Percentiles rank a stretch among this genome's conserved stretches.
Evolutionary conservation across 2,329 filamentous ascomycete genomes (phyloP).

Genomic region (Colletotrichum sp.): DNA sequence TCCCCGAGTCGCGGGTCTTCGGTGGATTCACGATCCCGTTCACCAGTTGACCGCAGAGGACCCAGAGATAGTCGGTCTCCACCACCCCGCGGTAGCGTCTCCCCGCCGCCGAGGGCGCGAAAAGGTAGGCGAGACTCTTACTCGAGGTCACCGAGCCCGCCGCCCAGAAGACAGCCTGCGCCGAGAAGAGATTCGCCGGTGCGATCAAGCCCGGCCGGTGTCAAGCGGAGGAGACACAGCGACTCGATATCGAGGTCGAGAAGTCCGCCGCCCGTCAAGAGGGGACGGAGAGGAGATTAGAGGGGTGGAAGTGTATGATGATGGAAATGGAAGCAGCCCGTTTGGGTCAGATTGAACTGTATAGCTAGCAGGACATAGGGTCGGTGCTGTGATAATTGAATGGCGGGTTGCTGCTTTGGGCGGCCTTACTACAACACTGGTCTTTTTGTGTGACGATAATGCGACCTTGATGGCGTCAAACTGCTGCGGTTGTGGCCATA

Average conservation of each 20-base stretch:
- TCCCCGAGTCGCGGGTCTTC: conserved; percentile 27
- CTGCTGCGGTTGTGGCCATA: not conserved
- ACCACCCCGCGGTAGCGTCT: not conserved
- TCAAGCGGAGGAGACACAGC: conserved; percentile 25
- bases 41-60: conserved; percentile 14
- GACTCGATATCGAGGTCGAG: conserved; percentile 25
- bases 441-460: not conserved
- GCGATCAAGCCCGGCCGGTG: conserved; percentile 9
- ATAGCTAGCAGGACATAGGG: not conserved
- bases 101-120: conserved; percentile 25
- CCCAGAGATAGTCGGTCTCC: conserved; percentile 23
- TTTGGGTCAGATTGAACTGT: conserved; percentile 3
- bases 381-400: not conserved
- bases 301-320: not conserved
- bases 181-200: conserved; percentile 1
- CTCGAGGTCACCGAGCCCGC: conserved; percentile 25
- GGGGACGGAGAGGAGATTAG: conserved; percentile 26
- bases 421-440: not conserved
- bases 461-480: not conserved
- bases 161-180: conserved; percentile 8
- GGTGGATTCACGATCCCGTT: conserved; percentile 30
- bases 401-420: not conserved
- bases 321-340: not conserved
- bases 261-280: conserved; percentile 26
- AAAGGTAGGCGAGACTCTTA: conserved; percentile 24